These are phyloP conservation scores for Brassica carinata DNA, from an alignment of 345 rosid species.

Conservation along the genomic window DNA sequence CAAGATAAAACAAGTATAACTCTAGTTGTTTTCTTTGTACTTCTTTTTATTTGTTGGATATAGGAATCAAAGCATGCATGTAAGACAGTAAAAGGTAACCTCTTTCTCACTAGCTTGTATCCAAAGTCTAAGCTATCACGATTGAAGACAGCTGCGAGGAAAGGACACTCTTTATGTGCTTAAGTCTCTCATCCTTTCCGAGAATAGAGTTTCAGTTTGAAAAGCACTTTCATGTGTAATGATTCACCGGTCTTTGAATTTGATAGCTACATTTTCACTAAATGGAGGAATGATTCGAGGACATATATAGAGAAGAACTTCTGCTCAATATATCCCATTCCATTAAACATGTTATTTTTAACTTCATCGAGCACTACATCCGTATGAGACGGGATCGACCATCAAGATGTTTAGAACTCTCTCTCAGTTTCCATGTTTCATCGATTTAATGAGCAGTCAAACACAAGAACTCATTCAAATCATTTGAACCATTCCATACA, in stretches of 20 bases:
- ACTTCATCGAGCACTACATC: conserved; percentile 66
- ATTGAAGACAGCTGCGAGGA: neutral
- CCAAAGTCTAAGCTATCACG: neutral
- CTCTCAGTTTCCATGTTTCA: conserved; percentile 64
- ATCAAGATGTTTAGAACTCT: conserved; percentile 54
- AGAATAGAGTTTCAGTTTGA: neutral
- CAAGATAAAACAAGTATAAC: neutral
- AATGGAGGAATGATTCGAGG: conserved; percentile 49
- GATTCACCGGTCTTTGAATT: conserved; percentile 54
- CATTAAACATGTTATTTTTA: conserved; percentile 64
- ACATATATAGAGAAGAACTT: conserved; percentile 61
- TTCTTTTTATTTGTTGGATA: neutral
- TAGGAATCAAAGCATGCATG: neutral
- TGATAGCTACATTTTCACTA: conserved; percentile 49
- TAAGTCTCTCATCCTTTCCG: neutral
- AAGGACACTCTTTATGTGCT: neutral
- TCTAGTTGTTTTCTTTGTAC: neutral
- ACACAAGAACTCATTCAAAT: conserved; percentile 51
- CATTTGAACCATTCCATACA: conserved; percentile 55
- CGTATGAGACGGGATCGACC: conserved; percentile 57
- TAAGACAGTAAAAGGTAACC: neutral
- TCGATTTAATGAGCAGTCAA: conserved; percentile 66
- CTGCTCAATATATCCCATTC: conserved; percentile 85
- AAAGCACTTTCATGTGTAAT: neutral
- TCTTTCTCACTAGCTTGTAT: neutral